Evolutionary conservation across 73 alveolate species (phyloP).

Genomic region (Stentor roeselii): DNA sequence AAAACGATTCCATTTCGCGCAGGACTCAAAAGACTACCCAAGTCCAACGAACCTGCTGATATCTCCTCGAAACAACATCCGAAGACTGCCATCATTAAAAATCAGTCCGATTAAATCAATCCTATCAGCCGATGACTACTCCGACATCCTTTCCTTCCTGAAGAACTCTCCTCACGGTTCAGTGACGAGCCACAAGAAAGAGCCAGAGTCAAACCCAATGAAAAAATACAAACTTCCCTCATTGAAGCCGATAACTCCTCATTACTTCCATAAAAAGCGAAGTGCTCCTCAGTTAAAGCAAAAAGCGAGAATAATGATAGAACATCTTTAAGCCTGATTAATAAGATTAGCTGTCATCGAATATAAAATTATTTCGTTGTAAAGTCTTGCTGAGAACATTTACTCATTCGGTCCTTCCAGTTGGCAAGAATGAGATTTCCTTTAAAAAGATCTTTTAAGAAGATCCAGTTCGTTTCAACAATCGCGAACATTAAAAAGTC

Average conservation of each 20-base stretch:
- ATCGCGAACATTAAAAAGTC: conserved; percentile 10
- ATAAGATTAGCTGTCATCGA: too few relatives aligned
- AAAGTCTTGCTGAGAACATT: too few relatives aligned
- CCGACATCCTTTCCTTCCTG: not conserved
- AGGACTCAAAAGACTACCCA: too few relatives aligned
- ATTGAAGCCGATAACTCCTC: not conserved
- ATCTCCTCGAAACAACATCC: not conserved
- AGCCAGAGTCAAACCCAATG: not conserved
- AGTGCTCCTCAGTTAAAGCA: not conserved
- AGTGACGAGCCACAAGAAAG: not conserved
- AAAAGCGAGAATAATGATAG: not conserved
- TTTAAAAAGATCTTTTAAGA: not conserved
- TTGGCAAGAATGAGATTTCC: too few relatives aligned
- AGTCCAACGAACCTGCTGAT: too few relatives aligned
- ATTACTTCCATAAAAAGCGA: not conserved
- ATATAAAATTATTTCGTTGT: too few relatives aligned
- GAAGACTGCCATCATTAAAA: not conserved
- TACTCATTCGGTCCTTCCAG: too few relatives aligned
- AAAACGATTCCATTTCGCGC: not conserved
- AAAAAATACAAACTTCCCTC: not conserved
- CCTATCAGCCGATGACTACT: not conserved
- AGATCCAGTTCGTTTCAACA: not conserved
- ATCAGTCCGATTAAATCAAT: conserved; percentile 2
- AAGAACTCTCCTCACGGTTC: not conserved
- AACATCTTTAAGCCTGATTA: not conserved